Conservation (phyloP, 257 asterid species). For the Perilla frutescens region DNA sequence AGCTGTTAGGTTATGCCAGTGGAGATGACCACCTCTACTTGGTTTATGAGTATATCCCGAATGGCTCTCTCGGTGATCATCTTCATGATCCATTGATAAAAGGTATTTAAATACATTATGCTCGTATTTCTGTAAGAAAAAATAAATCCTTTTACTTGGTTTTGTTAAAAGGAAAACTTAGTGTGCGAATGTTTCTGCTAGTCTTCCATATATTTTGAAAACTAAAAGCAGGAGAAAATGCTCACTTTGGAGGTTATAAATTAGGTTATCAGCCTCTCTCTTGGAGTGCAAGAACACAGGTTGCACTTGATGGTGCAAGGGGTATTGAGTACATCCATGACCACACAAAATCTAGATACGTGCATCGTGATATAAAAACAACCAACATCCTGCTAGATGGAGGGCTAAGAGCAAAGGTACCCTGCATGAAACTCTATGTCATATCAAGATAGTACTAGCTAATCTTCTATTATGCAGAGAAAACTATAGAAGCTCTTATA, state of each 20-base stretch:
- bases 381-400: conserved; percentile 77
- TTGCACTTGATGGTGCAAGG: conserved; percentile 78
- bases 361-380: conserved; percentile 88
- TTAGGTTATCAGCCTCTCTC: conserved; percentile 81
- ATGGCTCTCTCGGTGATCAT: conserved; percentile 78
- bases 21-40: conserved; percentile 86
- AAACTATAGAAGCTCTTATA: no score
- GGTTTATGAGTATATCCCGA: conserved; percentile 68
- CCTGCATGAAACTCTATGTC: background rate
- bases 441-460: background rate
- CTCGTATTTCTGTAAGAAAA: background rate
- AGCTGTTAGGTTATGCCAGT: conserved; percentile 81
- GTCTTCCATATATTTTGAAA: background rate
- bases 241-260: conserved; percentile 30
- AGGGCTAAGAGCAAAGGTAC: conserved; percentile 86
- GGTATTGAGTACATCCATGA: conserved; percentile 92
- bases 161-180: no score
- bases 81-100: conserved; percentile 77
- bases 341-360: conserved; percentile 75
- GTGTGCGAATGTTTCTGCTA: no score
- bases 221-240: conserved; percentile 11
- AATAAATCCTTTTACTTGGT: no score
- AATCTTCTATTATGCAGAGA: background rate
- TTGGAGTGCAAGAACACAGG: conserved; percentile 82
- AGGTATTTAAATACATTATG: conserved; percentile 50